Base-by-base conservation (phyloP, 1,284 basidiomycete species). In the Tilletia setariae region DNA sequence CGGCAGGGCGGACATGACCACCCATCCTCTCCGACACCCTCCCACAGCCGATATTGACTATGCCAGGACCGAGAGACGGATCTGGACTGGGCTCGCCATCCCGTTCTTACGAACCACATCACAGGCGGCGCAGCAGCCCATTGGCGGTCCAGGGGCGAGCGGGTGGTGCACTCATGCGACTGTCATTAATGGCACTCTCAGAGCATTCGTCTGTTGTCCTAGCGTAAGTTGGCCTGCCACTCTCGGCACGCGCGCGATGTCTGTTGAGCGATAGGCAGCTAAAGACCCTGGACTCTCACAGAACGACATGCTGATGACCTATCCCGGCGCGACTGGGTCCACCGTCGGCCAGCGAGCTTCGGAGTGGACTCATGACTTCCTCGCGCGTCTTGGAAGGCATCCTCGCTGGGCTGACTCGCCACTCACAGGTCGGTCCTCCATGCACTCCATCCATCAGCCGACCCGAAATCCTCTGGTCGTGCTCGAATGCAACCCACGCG, bases 241-340 rank as follows among this genome's bases (percentile, higher is more conserved):
- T n/a, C n/a, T n/a, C n/a, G n/a, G n/a, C n/a, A n/a, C n/a, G n/a
- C n/a, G n/a, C n/a, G n/a, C n/a, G n/a, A n/a, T n/a, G n/a, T n/a
- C n/a, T n/a, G n/a, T n/a, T n/a, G n/a, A n/a, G n/a, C n/a, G n/a
- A n/a, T n/a, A n/a, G n/a, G n/a, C n/a, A n/a, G n/a, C n/a, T n/a
- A n/a, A n/a, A n/a, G n/a, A n/a, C n/a, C n/a, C n/a, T 9, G 43
- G 19, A 44, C 43, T 11, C 19, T 44, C 19, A 11, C 63, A 71
- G 70, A 84, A 84, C 74, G 84, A 85, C 73, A 84, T 85, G 84
- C 76, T 85, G 61, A 84, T 84, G 84, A 84, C 83, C 0, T 85
- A 85, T 70, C 80, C 82, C 64, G 77, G 83, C 65, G 78, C 76
- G 4, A 82, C 82, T 6, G 69, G 74, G 30, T 71, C 76, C 8